Percentiles rank a stretch among this genome's conserved stretches.
These are phyloP conservation scores for Aspergillus fijiensis DNA, from an alignment of 2,329 filamentous ascomycete species.

Conservation along the genomic window DNA sequence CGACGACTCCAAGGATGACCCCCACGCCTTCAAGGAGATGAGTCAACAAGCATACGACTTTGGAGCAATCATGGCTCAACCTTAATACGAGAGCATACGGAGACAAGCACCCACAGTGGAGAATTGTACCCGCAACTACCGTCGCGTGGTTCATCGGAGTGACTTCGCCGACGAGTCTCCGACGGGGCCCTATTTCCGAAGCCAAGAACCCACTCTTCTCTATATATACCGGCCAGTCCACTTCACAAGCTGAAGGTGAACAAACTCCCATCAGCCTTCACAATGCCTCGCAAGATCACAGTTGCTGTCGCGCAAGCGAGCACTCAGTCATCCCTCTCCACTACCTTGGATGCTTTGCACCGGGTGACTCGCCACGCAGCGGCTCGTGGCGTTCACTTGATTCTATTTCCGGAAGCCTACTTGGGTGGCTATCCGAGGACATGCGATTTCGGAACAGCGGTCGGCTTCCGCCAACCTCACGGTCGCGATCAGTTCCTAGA, in stretches of 20 bases:
- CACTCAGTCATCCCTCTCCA: conserved; percentile 41
- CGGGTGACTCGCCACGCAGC: conserved; percentile 64
- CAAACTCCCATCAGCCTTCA: conserved; percentile 8
- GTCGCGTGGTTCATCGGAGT: not conserved
- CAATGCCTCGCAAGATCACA: conserved; percentile 43
- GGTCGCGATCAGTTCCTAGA: conserved; percentile 79
- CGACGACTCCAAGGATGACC: not conserved
- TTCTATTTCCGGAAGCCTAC: conserved; percentile 90
- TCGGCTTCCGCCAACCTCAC: conserved; percentile 66
- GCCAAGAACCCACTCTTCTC: not conserved
- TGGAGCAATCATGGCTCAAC: not conserved
- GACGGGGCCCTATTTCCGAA: not conserved
- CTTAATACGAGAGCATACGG: not conserved
- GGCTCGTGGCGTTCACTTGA: conserved; percentile 60
- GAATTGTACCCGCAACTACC: not conserved
- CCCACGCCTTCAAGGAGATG: not conserved
- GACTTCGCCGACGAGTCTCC: not conserved
- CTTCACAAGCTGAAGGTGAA: not conserved
- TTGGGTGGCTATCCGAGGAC: conserved; percentile 88
- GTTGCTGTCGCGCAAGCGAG: conserved; percentile 50
- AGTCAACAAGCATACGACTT: not conserved
- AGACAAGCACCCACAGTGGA: not conserved
- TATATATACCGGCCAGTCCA: not conserved
- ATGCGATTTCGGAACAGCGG: conserved; percentile 69
- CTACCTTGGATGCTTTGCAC: conserved; percentile 68